phyloP scores from a whole-genome alignment of 75 land plant species.

The Picea glauca region DNA sequence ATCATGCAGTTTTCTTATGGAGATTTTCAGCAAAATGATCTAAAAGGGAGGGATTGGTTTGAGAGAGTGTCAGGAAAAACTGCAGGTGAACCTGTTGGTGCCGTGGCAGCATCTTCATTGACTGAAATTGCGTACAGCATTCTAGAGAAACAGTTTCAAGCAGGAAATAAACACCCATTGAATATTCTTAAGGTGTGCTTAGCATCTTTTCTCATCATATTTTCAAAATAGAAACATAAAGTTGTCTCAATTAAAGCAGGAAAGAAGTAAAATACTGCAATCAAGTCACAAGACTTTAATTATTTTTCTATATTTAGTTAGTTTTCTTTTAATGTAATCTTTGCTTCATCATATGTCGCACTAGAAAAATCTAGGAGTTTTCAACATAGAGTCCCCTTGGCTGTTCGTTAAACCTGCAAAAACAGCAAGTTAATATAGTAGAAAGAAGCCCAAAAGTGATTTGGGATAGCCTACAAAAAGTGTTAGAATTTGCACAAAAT shows the following conservation, averaged over 20 bases:
- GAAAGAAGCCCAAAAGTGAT: too few relatives aligned
- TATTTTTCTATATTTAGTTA: background rate
- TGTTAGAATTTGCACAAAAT: too few relatives aligned
- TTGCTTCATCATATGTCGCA: background rate
- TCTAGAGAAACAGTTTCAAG: conserved; percentile 44
- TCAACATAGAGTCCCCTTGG: too few relatives aligned
- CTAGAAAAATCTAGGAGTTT: background rate
- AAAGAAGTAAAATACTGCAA: background rate
- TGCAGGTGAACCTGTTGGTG: conserved; percentile 62
- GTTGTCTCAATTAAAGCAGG: background rate
- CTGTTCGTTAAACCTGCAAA: too few relatives aligned
- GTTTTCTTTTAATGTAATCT: background rate
- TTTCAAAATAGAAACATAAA: background rate
- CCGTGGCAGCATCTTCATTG: conserved; percentile 48
- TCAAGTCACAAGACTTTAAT: background rate
- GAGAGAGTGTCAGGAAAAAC: background rate
- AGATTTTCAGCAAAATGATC: conserved; percentile 4
- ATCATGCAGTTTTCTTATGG: conserved; percentile 74
- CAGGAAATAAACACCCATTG: conserved; percentile 36
- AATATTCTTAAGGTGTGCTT: conserved; percentile 20
- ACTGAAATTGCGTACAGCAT: conserved; percentile 69
- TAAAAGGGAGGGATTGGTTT: background rate
- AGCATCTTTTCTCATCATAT: background rate
- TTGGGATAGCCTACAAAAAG: too few relatives aligned
- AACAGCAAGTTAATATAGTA: too few relatives aligned